Evolutionary conservation across 805 yeast species (phyloP), one percentile per base, ranked within the genome.

Genomic region (Candida golubevii): DNA sequence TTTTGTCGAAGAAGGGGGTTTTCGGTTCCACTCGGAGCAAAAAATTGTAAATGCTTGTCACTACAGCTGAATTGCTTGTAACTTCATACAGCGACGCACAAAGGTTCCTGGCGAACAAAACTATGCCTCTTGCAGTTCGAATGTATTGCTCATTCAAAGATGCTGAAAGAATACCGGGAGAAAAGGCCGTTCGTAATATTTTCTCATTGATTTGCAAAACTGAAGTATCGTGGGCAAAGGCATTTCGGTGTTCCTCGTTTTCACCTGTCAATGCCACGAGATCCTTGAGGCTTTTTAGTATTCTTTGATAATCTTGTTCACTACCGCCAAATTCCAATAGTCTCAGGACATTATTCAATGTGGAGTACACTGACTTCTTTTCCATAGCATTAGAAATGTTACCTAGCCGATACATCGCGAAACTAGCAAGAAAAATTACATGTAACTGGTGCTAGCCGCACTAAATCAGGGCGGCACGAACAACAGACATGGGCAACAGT

Each of bases 101-200:
- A 23, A 77, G 49, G 51, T 78, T 79, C 47, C 85, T 60, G 27
- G 71, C 60, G n/a, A 79, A 44, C n/a, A 80, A 48, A 1, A 78
- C 44, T 1, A 71, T 50, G 1, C 81, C 85, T 52, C 83, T 62
- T 3, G 73, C 43, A 3, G 71, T 48, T 35, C 83, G 60, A 7
- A 62, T 26, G 26, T 55, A 52, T 8, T 26, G 34, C 26, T 35
- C 37, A 12, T 15, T n/a, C 27, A 37, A 39, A 9, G 6, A 4
- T 15, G 30, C 34, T 31, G 46, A 35, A 13, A 8, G 12, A 11
- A 11, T 12, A 11, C n/a, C n/a, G n/a, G n/a, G 32, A 12, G 32
- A 29, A 12, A 29, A 29, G 11, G 32, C 32, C 4, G 11, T 10
- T 11, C n/a, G n/a, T 29, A 29, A 12, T 10, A 12, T 12, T 29